These are phyloP conservation scores for Trichoderma semiorbis DNA, from an alignment of 2,329 filamentous ascomycete genomes.

Conservation along the genomic window DNA sequence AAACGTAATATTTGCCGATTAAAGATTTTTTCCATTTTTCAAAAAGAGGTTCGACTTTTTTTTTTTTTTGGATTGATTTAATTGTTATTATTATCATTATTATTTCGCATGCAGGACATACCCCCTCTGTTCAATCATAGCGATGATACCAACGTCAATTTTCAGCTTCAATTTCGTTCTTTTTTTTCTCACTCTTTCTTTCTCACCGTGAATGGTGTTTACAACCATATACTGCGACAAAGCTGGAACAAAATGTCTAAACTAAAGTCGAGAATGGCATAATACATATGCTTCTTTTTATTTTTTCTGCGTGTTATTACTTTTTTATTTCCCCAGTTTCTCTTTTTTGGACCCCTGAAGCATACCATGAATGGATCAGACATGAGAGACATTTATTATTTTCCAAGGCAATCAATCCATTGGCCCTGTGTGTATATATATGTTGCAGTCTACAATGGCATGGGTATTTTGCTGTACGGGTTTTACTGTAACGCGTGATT, in stretches of 20 bases:
- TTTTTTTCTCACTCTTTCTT: not conserved
- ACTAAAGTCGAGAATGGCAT: constrained; percentile 1
- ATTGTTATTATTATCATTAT: constrained; percentile 19
- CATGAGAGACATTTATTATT: not conserved
- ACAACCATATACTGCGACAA: not conserved
- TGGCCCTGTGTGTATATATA: not conserved
- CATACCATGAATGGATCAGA: not conserved
- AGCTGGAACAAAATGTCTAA: not conserved
- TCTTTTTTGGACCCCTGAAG: not conserved
- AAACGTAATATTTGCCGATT: constrained; percentile 25
- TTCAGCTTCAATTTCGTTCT: constrained; percentile 6
- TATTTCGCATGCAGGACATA: constrained; percentile 30
- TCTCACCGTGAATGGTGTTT: not conserved
- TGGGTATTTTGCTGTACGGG: not conserved
- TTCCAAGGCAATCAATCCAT: not conserved
- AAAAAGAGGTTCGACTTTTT: not conserved
- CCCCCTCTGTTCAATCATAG: constrained; percentile 31
- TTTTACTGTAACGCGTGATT: not conserved
- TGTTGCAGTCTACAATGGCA: not conserved
- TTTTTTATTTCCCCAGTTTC: not conserved
- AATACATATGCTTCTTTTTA: not conserved
- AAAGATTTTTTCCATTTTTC: constrained; percentile 1
- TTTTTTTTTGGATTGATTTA: not conserved
- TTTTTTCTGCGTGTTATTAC: not conserved
- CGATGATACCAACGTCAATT: constrained; percentile 21